Percentiles rank a stretch among this genome's conserved stretches.
Conservation (phyloP, 257 asterid species). For the Parsonsia alboflavescens region DNA sequence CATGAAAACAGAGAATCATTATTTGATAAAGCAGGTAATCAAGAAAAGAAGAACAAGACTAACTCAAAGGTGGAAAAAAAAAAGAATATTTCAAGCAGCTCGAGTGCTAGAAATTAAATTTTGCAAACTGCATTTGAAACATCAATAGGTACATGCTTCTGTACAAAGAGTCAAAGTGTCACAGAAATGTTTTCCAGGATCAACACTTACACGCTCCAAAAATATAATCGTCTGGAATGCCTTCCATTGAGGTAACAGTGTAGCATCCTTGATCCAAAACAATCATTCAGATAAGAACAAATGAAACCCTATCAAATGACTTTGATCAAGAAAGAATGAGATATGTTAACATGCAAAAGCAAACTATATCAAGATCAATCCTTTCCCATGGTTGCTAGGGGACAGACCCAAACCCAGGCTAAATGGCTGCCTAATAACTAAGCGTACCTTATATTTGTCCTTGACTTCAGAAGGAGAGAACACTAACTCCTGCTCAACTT, state of each 20-base stretch:
- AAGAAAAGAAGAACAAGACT: not conserved
- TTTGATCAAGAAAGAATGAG: not conserved
- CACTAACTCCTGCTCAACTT: slow-evolving; percentile 37
- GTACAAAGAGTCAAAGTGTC: not conserved
- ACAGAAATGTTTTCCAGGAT: not conserved
- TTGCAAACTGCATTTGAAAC: not conserved
- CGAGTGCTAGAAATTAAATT: not conserved
- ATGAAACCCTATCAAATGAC: not conserved
- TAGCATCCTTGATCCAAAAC: slow-evolving; percentile 57
- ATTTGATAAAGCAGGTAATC: not conserved
- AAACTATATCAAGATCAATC: not conserved
- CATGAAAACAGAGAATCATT: slow-evolving; percentile 6
- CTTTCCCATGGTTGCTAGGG: not conserved
- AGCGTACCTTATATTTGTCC: slow-evolving; percentile 60
- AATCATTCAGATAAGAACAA: not conserved
- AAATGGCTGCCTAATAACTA: slow-evolving; percentile 3
- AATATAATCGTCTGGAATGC: slow-evolving; percentile 85
- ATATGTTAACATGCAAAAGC: not conserved
- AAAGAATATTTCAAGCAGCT: not conserved
- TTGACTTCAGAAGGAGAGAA: slow-evolving; percentile 58
- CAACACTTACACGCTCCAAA: slow-evolving; percentile 60
- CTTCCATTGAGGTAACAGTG: slow-evolving; percentile 74
- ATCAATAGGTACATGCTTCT: not conserved
- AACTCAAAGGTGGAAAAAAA: not conserved
- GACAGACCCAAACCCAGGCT: not conserved